Percentiles rank a stretch among this genome's conserved stretches.
Evolutionary conservation across 768 basidiomycete genomes (phyloP).

Genomic region (Strobilomyces confusus): DNA sequence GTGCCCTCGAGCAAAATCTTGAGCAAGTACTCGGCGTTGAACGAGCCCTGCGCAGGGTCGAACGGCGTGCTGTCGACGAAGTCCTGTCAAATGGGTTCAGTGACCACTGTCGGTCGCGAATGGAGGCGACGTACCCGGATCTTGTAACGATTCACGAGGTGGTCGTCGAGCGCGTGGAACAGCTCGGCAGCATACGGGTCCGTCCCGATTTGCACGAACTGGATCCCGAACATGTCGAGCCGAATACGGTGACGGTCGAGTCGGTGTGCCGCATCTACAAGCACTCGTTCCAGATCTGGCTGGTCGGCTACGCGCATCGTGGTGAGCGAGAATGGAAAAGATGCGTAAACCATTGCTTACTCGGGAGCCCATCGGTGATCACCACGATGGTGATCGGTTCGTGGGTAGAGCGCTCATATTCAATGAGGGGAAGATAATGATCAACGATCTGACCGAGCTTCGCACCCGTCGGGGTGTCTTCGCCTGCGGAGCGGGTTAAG

Average conservation of each 20-base stretch:
- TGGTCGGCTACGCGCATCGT: constrained; percentile 26
- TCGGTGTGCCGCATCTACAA: too few relatives aligned
- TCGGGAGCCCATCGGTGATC: constrained; percentile 39
- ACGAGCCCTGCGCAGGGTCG: too few relatives aligned
- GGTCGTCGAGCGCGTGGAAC: constrained; percentile 38
- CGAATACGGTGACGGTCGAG: constrained; percentile 30
- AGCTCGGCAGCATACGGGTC: constrained; percentile 35
- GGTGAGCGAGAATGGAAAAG: neutral
- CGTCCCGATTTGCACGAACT: too few relatives aligned
- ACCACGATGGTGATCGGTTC: constrained; percentile 36
- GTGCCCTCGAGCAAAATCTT: constrained; percentile 28
- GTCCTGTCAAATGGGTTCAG: constrained; percentile 30
- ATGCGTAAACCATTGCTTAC: constrained; percentile 21
- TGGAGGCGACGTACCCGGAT: too few relatives aligned
- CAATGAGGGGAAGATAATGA: constrained; percentile 34
- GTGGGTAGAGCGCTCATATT: constrained; percentile 24
- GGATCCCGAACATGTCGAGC: constrained; percentile 39
- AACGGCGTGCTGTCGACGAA: constrained; percentile 47
- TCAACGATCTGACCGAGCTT: constrained; percentile 36
- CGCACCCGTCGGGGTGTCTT: too few relatives aligned
- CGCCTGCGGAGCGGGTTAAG: constrained; percentile 10
- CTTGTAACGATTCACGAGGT: too few relatives aligned
- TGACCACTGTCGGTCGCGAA: neutral
- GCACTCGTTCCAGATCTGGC: constrained; percentile 22
- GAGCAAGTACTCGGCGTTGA: too few relatives aligned